Evolutionary conservation across 179 eudicot species (phyloP), one percentile per base, ranked within the genome.

Genomic region (Sideroxylon spinosum): DNA sequence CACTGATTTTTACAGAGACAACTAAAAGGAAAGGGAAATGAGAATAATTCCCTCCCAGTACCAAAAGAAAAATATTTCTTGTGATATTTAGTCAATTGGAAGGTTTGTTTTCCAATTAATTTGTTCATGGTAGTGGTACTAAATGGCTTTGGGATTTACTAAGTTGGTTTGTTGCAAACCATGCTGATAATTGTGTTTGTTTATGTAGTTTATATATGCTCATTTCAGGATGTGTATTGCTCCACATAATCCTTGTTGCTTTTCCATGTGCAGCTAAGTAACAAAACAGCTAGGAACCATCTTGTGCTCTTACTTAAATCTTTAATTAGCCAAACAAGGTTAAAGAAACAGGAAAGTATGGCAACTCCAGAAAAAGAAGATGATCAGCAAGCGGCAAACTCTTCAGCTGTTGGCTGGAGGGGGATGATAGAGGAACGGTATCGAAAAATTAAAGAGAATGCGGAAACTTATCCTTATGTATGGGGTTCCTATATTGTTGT

Each of bases 401-500:
- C 77, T 55, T 68, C 66, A 53, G 44, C 71, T 74, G 71, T 68
- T 60, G 87, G 91, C 9, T 80, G 82, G 85, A 77, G 44, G 65
- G 81, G 79, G 71, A 82, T 68, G 79, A 68, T 90, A 1, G 86
- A 82, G 81, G 88, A 83, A 17, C 87, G 81, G 48, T 93, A 86
- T 74, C 81, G 78, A 74, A 88, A 78, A 78, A 85, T 88, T 7
- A 90, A 86, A 81, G 88, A 86, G 76, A 76, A 93, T 79, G 98
- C 91, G 37, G 90, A 89, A 81, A 71, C 92, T 25, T 93, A 89
- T 73, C 97, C 97, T 0, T 91, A 88, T 76, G 94, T 92, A 3
- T 92, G 98, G 93, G 93, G 84, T 13, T 91, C 98, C 55, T 94
- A 94, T 76, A 74, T 79, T 11, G 82, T 92, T 69, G 97, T 92